A percentile compares a stretch with the other conserved stretches of the same genome.
These are phyloP conservation scores for Rhodotorula sp. DNA, from an alignment of 1,284 basidiomycete species.

Conservation along the genomic window DNA sequence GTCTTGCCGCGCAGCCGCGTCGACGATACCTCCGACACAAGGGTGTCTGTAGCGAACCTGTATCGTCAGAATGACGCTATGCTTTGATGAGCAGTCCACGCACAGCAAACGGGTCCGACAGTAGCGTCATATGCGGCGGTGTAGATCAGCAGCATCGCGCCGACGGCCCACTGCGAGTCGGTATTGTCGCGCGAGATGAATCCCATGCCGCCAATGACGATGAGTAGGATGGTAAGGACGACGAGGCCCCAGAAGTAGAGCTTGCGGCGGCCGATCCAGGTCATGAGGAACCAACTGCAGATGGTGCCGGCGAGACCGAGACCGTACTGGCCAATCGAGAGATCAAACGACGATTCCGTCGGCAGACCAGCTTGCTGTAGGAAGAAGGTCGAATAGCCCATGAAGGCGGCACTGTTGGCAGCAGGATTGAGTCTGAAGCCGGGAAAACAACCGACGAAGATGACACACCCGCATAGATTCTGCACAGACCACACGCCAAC, in stretches of 20 bases:
- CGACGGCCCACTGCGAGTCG: conserved; percentile 49
- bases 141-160: conserved; percentile 51
- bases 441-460: not conserved
- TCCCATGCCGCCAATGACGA: conserved; percentile 57
- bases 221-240: conserved; percentile 53
- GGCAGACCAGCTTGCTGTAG: conserved; percentile 54
- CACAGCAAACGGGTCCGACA: not conserved
- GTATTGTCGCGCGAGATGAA: not conserved
- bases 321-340: conserved; percentile 49
- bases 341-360: not conserved
- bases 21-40: conserved; percentile 53
- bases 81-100: not conserved
- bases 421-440: not conserved
- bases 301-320: conserved; percentile 52
- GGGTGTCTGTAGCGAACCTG: not conserved
- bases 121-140: conserved; percentile 6
- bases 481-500: conserved; percentile 41
- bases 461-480: conserved; percentile 41
- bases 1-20: conserved; percentile 58
- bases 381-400: conserved; percentile 45
- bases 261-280: conserved; percentile 52
- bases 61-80: too few species aligned
- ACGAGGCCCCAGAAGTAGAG: conserved; percentile 56
- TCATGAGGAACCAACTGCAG: conserved; percentile 54
- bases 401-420: not conserved